Evolutionary conservation across 768 basidiomycete genomes (phyloP).

Genomic region (Astraeus odoratus): DNA sequence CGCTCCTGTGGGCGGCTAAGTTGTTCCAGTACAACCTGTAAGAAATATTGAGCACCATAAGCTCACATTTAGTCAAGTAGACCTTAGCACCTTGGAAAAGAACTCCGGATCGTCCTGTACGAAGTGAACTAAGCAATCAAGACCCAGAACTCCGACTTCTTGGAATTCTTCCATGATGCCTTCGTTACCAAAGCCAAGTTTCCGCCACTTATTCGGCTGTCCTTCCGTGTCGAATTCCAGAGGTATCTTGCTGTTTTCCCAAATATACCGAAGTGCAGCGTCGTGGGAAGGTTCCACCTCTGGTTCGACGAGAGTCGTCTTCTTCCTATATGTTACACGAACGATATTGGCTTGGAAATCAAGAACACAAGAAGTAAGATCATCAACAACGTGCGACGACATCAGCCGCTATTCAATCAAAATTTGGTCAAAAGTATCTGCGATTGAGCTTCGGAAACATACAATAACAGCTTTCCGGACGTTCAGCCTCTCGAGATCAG

Average conservation of each 20-base stretch:
- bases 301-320: constrained; percentile 70
- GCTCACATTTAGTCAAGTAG: not conserved
- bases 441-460: constrained; percentile 24
- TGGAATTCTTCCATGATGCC: constrained; percentile 70
- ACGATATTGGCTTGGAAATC: constrained; percentile 86
- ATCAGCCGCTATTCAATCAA: constrained; percentile 56
- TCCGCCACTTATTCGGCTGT: constrained; percentile 59
- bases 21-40: constrained; percentile 75
- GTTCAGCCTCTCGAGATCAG: constrained; percentile 67
- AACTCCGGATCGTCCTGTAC: constrained; percentile 61
- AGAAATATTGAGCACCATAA: constrained; percentile 5
- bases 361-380: constrained; percentile 75
- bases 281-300: constrained; percentile 53
- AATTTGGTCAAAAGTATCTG: constrained; percentile 7
- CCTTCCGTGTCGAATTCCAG: constrained; percentile 47
- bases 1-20: constrained; percentile 64
- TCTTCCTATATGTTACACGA: constrained; percentile 73
- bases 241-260: constrained; percentile 52
- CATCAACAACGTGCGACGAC: constrained; percentile 75
- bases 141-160: constrained; percentile 71
- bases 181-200: constrained; percentile 73
- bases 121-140: constrained; percentile 77
- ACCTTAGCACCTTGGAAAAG: constrained; percentile 57
- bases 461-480: constrained; percentile 80
- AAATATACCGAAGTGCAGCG: constrained; percentile 56